A percentile compares a stretch with the other conserved stretches of the same genome.
Evolutionary conservation across 2,329 filamentous ascomycete species (phyloP).

Genomic region (Ceratocystiopsis minuta): DNA sequence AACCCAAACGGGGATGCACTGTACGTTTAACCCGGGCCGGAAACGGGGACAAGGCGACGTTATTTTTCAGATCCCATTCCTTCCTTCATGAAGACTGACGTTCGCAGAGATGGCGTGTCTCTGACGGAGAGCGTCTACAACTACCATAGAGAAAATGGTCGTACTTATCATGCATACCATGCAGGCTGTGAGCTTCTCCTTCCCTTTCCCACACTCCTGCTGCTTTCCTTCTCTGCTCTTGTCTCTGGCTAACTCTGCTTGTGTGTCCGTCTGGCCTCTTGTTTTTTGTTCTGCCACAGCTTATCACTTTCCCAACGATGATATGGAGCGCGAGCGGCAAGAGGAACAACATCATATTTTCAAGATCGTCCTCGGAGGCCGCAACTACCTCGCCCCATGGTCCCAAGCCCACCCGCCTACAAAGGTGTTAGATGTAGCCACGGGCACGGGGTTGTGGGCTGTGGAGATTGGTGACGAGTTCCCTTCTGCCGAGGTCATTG

Average conservation of each 20-base stretch:
- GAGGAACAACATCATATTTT: constrained; percentile 16
- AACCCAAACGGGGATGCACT: too few relatives aligned
- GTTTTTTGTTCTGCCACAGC: constrained; percentile 9
- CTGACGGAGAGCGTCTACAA: constrained; percentile 16
- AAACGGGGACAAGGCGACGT: too few relatives aligned
- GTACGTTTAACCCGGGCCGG: too few relatives aligned
- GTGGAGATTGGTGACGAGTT: constrained; percentile 49
- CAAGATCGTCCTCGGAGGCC: constrained; percentile 15
- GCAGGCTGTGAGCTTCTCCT: constrained; percentile 13
- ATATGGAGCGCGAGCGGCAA: constrained; percentile 15
- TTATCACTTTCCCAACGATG: constrained; percentile 19
- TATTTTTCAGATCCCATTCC: too few relatives aligned
- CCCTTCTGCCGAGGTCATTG: constrained; percentile 38
- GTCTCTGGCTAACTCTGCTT: background rate
- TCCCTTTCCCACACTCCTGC: background rate
- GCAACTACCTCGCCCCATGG: constrained; percentile 16
- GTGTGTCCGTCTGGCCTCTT: too few relatives aligned
- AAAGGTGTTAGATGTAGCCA: constrained; percentile 22
- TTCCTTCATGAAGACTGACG: background rate
- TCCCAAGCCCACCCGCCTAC: constrained; percentile 12
- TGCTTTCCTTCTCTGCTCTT: background rate
- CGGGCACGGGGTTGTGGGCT: constrained; percentile 44
- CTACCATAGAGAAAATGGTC: constrained; percentile 14
- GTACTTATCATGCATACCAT: constrained; percentile 17
- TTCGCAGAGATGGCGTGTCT: constrained; percentile 12